Evolutionary conservation across 345 rosid species (phyloP).

Genomic region (Lumnitzera littorea): DNA sequence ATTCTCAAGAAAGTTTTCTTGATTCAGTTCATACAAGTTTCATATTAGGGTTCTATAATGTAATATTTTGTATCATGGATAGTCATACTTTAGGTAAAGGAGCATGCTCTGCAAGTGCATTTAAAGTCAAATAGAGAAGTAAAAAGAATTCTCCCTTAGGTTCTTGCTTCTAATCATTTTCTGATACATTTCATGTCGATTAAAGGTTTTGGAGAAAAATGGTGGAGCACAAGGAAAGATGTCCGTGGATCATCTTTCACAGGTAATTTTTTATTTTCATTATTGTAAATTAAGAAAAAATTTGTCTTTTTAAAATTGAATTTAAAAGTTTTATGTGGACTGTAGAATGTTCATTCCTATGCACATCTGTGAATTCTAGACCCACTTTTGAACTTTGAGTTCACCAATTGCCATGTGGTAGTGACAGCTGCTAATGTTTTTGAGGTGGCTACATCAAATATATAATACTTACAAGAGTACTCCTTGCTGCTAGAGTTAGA

Average conservation of each 20-base stretch:
- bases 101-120: background rate
- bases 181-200: constrained; percentile 8
- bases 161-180: background rate
- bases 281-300: background rate
- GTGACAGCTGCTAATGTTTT: too few species aligned
- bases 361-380: background rate
- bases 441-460: too few species aligned
- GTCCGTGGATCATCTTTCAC: constrained; percentile 56
- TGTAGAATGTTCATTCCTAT: background rate
- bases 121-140: background rate
- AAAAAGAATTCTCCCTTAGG: background rate
- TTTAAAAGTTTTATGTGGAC: background rate
- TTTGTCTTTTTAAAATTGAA: background rate
- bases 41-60: too few species aligned
- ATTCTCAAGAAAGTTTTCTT: too few species aligned
- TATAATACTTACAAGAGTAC: too few species aligned
- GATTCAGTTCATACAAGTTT: too few species aligned
- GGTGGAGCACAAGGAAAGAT: constrained; percentile 30
- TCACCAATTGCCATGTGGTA: background rate
- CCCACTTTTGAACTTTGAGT: background rate
- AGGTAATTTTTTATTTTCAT: constrained; percentile 28
- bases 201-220: constrained; percentile 69
- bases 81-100: too few species aligned
- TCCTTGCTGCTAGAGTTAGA: too few species aligned
- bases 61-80: background rate